Evolutionary conservation across 2,329 filamentous ascomycete species (phyloP), one percentile per base, ranked within the genome.

Genomic region (Cladosporium sp.): DNA sequence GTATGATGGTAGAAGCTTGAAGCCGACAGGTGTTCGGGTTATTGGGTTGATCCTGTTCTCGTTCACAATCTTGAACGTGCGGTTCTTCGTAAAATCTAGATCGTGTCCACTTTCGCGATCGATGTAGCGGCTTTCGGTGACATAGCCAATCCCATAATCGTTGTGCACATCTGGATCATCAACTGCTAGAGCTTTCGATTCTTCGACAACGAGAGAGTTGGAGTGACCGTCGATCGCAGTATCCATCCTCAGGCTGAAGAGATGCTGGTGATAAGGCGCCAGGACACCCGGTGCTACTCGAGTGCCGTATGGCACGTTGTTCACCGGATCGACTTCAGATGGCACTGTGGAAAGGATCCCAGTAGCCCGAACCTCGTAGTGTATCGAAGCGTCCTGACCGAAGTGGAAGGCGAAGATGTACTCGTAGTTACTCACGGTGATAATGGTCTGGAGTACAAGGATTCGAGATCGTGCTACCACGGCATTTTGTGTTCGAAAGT

Each of bases 361-460:
- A 0, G 88, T 91, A 0, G 88, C 88, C 0, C 88, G 82, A 0
- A 83, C 84, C 73, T 91, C 88, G 65, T 88, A 78, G 0, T 81
- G 82, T 69, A 90, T 82, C 12, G 84, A 86, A 10, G 85, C 89
- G 0, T 85, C 82, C 53, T 87, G 87, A 72, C 89, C 85, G 67
- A 91, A 86, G 67, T 86, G 84, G 76, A 84, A 90, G 1, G 84
- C 83, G 66, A 90, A 85, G 49, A 90, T 83, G 72, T 91, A 91
- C 72, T 91, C 88, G 78, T 91, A 91, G 77, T 91, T 91, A 23
- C 86, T 86, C 1, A 90, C 82, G 0, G 88, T 91, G 68, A 88
- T 86, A 75, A 90, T 88, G 72, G 85, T 88, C 70, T 91, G 88
- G 2, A 91, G 75, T 0, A 91, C 87, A 2, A 91, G 81, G 69